Base-by-base conservation (phyloP, 2,329 filamentous ascomycete genomes). In the Escovopsis weberi region DNA sequence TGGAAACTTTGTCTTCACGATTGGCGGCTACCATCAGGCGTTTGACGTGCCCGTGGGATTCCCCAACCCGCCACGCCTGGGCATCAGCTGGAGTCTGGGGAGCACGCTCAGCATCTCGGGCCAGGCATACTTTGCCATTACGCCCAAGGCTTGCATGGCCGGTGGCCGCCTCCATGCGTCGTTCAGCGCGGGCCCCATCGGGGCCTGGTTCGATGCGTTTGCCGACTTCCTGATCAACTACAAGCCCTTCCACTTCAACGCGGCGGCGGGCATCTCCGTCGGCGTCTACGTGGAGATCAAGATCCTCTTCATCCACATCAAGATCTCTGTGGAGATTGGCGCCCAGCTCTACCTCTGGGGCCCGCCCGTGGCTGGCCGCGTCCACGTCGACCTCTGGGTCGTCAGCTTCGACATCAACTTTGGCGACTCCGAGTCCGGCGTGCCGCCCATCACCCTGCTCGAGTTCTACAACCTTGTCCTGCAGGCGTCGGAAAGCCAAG, bases 121-220 rank as follows among this genome's bases (percentile, higher is more conserved):
- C 1, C 45, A 66, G 42, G 60, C 64, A 1, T 69, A 67, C 51
- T 68, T 67, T 39, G 66, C 65, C 28, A 61, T 70, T 26, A 69
- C 65, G 0, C 63, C 65, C 6, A 66, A 66, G 40, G 50, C 45
- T 0, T 61, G 56, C 46, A 69, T 69, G 66, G 64, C 49, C 5
- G 65, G 66, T 3, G 64, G 58, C 0, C 41, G 50, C 1, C 49
- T 69, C 0, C 49, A 58, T 15, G 58, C 56, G 0, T 38, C 47
- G 0, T 46, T 65, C 0, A 40, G 39, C 5, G n/a, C 55, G 1
- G 63, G 63, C 9, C 39, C 36, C 12, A 35, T 70, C 0, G 42
- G 45, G 1, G 67, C 66, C 0, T 63, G 49, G 44, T 62, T 67
- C n/a, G 59, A 67, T 26, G 59, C 60, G 4, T 62, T 49, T 34